phyloP scores from a whole-genome alignment of 2,329 filamentous ascomycete species.

The Pochonia chlamydosporia region DNA sequence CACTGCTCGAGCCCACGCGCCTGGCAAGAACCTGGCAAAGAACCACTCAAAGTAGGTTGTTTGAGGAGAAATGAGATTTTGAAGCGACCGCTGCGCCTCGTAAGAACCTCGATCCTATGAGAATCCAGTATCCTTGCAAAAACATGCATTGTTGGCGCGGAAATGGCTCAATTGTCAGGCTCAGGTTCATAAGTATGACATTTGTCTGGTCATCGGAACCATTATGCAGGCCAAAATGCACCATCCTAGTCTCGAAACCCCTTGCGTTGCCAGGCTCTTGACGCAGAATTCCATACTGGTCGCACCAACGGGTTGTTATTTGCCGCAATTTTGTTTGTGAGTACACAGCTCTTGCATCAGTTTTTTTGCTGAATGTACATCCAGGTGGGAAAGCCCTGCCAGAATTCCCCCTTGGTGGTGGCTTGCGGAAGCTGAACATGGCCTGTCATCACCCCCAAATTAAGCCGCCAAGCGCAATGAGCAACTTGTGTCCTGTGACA shows the following conservation, averaged over 20 bases:
- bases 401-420: not conserved
- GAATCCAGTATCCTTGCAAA: not conserved
- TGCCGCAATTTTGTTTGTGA: not conserved
- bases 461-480: too few species aligned
- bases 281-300: too few species aligned
- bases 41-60: too few species aligned
- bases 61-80: too few species aligned
- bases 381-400: not conserved
- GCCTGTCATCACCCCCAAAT: not conserved
- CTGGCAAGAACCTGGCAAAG: too few species aligned
- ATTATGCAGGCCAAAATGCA: not conserved
- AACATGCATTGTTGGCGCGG: not conserved
- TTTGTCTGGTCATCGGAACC: not conserved
- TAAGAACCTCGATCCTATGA: not conserved
- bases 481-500: too few species aligned
- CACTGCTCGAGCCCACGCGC: too few species aligned
- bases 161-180: too few species aligned
- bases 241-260: not conserved
- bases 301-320: not conserved
- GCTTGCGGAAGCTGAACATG: not conserved
- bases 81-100: not conserved
- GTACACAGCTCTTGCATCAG: not conserved
- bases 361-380: not conserved
- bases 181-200: not conserved
- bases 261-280: not conserved